Evolutionary conservation across 768 basidiomycete genomes (phyloP), one percentile per base, ranked within the genome.

Genomic region (Podaxis sp.): DNA sequence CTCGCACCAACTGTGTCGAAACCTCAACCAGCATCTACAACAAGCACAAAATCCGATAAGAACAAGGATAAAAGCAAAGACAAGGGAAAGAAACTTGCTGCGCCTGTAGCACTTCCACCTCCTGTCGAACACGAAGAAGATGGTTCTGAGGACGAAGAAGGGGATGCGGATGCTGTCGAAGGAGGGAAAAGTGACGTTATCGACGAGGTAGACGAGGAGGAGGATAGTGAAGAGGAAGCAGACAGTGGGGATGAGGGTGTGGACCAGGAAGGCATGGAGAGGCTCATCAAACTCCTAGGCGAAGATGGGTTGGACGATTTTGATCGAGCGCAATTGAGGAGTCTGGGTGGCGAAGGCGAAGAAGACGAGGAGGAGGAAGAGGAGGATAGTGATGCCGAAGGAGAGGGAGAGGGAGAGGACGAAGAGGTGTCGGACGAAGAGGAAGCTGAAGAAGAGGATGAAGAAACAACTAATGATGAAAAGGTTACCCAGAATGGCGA

Each of bases 241-340:
- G 63, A 59, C 63, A 44, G 67, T 67, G 68, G 77, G 33, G 77
- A 82, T 52, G 84, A 77, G 9, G 84, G 79, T 28, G 75, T 86
- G 4, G 82, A 86, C 66, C 81, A 84, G 65, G 79, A 80, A 67
- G 87, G 85, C n/a, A 82, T 86, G 81, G 75, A 79, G 67, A 74
- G 80, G 52, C 75, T 87, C 4, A 79, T 87, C 75, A 78, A 80
- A 15, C 79, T 84, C 9, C 71, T 88, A 28, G 88, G 87, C 12
- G 87, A 88, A 22, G 85, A 89, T 64, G 86, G 83, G 1, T 70
- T 89, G 63, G 84, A 89, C 68, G 88, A 90, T 24, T 83, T 85
- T 68, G 89, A 85, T 54, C 77, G 79, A 61, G 83, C 81, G 30
- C 82, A 88, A 68, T 74, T 90, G 49, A 75, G 73, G 52, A 71